A percentile compares a stretch with the other conserved stretches of the same genome.
phyloP scores from a whole-genome alignment of 2,329 filamentous ascomycete species.

The Penicillium sp. region DNA sequence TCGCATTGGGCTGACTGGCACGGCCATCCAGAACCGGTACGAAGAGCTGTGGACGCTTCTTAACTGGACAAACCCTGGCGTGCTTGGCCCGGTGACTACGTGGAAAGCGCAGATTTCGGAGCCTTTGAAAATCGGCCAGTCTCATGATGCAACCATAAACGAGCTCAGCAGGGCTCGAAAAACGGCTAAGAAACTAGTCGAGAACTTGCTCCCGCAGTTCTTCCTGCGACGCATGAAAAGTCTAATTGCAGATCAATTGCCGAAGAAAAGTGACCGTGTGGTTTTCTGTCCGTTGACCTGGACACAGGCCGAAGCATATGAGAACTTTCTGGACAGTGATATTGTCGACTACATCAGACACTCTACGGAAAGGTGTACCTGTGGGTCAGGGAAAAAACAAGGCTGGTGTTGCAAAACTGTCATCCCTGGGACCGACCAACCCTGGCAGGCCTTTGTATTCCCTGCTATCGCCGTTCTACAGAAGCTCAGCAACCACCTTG shows the following conservation, averaged over 20 bases:
- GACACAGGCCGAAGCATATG: conserved; percentile 75
- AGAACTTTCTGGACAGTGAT: conserved; percentile 70
- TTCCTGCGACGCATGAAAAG: conserved; percentile 92
- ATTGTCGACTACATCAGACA: conserved; percentile 64
- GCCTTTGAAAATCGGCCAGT: conserved; percentile 81
- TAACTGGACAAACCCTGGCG: conserved; percentile 91
- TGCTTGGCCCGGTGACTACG: conserved; percentile 60
- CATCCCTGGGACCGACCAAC: conserved; percentile 55
- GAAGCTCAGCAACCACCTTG: conserved; percentile 90
- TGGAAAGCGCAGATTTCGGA: conserved; percentile 76
- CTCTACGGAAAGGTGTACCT: conserved; percentile 65
- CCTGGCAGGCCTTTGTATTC: conserved; percentile 76
- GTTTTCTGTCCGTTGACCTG: conserved; percentile 91
- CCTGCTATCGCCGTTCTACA: conserved; percentile 76
- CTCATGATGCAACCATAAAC: conserved; percentile 79
- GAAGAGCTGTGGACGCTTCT: conserved; percentile 94
- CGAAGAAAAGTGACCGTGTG: conserved; percentile 89
- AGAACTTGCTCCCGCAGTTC: conserved; percentile 82
- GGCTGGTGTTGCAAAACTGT: conserved; percentile 74
- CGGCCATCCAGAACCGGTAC: conserved; percentile 96
- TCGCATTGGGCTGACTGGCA: conserved; percentile 87
- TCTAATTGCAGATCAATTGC: conserved; percentile 84
- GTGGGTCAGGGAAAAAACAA: conserved; percentile 62
- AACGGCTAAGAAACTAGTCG: conserved; percentile 76
- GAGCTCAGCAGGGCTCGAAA: conserved; percentile 76